Base-by-base conservation (phyloP, 352 stramenopile genomes). In the Phytophthora uliginosa region DNA sequence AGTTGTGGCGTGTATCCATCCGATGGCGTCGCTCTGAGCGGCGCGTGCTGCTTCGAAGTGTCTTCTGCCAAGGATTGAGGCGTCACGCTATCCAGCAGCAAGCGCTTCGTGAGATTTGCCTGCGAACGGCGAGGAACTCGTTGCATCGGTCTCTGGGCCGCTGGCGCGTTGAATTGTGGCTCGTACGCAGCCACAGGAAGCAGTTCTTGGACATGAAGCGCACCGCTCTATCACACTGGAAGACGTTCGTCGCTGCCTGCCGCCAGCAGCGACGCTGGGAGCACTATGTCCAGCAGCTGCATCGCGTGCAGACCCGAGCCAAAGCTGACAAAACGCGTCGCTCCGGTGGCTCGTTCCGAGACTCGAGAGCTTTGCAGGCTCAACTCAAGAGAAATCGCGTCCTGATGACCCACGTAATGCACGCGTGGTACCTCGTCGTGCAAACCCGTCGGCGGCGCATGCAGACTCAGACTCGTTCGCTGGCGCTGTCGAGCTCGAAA, bases 321-420 rank as follows among this genome's bases (percentile, higher is more conserved):
- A 57, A 69, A 64, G 33, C 56, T 8, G n/a, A 68, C 42, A 33
- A 62, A 26, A 64, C 65, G 18, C 45, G 58, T 54, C 31, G 18
- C 26, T 7, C 34, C 10, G 57, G 45, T 20, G 47, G 28, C 12
- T 66, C 31, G 2, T 79, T 76, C 10, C 53, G 57, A 3, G 58
- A 73, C 24, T 67, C 63, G 7, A 76, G 63, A 59, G 62, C 58
- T 42, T n/a, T 79, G 7, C 72, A 79, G 60, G 52, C 68, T 31
- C 72, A 79, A 26, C 53, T 79, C 2, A 75, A 79, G 24, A n/a
- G 62, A 20, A 60, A 28, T 40, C 72, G 72, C 7, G 38, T 79
- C 45, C 62, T 76, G 58, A 67, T 79, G 72, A 79, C 67, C 18
- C 72, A 79, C 36, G 72, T 79, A 26, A 48, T 79, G 47, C 67